Base-by-base conservation (phyloP, 2,329 filamentous ascomycete species). In the Xylaria sp. region DNA sequence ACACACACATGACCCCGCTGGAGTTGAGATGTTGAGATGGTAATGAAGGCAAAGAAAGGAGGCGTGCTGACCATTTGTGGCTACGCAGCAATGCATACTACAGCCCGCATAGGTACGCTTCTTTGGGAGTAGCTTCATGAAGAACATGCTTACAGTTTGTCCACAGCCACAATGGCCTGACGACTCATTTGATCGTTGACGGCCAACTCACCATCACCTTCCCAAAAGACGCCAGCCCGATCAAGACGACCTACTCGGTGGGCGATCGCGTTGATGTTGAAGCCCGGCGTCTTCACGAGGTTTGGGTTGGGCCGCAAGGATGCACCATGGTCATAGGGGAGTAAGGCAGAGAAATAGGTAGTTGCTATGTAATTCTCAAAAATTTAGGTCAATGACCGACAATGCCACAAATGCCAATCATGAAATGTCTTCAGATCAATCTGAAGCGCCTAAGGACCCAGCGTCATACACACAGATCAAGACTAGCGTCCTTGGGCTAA, bases 271-370 rank as follows among this genome's bases (percentile, higher is more conserved):
- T 92, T 44, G 90, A 93, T 75, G 89, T 93, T 3, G 89, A 89
- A 36, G 88, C 89, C 1, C 83, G 85, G 7, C 83, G 85, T 66
- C 77, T 86, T 13, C 91, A 93, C 73, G 90, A 93, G 79, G 90
- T 93, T 1, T 92, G 89, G 88, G 85, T 92, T 56, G 90, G 90
- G 1, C 73, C 78, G 0, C 81, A 86, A 68, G 91, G 91, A 0
- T 93, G 91, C 77, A 92, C 88, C 2, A 91, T 90, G 80, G 88
- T 89, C 9, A 87, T 89, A 75, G 87, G 89, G 57, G 88, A 90
- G 80, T 88, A 42, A 64, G 26, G 15, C 6, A 23, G 42, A 10
- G 31, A 42, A 13, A 31, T 6, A n/a, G n/a, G n/a, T n/a, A 17
- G 17, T 40, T 26, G 33, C 28, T 57, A 23, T 58, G 44, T 57